A percentile compares a stretch with the other conserved stretches of the same genome.
Evolutionary conservation across 148 eudicot species (phyloP).

Genomic region (Fagopyrum tataricum): DNA sequence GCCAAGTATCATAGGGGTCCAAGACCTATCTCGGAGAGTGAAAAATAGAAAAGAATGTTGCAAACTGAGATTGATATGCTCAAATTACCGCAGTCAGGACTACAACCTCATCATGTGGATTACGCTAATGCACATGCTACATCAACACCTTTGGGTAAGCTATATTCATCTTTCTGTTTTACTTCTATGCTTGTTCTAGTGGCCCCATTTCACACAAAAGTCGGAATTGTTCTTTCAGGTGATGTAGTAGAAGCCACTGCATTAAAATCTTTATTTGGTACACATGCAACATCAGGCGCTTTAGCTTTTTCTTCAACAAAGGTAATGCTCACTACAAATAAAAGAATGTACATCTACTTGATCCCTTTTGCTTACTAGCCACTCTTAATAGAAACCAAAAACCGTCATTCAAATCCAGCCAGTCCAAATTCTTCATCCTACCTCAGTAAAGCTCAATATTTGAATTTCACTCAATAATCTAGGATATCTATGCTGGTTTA

Average conservation of each 20-base stretch:
- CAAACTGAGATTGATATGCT: not conserved
- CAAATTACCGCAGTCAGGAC: slow-evolving; percentile 57
- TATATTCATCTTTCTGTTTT: slow-evolving; percentile 6
- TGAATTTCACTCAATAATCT: not conserved
- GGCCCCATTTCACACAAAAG: not conserved
- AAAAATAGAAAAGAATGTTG: not conserved
- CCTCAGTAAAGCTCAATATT: not conserved
- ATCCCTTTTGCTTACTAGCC: not conserved
- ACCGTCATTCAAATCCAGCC: not conserved
- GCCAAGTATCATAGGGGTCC: too few species aligned
- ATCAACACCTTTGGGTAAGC: slow-evolving; percentile 83
- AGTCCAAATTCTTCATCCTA: not conserved
- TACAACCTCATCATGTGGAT: slow-evolving; percentile 67
- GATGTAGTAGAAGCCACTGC: slow-evolving; percentile 84
- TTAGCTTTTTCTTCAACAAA: slow-evolving; percentile 93
- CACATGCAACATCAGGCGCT: slow-evolving; percentile 74
- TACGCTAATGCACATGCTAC: slow-evolving; percentile 99
- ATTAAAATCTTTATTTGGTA: slow-evolving; percentile 54
- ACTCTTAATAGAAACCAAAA: not conserved
- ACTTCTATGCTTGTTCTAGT: not conserved
- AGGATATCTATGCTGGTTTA: not conserved
- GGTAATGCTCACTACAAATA: slow-evolving; percentile 33
- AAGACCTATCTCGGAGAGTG: too few species aligned
- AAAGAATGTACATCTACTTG: not conserved
- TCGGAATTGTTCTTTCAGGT: slow-evolving; percentile 35